Evolutionary conservation across 345 rosid species (phyloP).

Genomic region (Melaleuca quinquenervia): DNA sequence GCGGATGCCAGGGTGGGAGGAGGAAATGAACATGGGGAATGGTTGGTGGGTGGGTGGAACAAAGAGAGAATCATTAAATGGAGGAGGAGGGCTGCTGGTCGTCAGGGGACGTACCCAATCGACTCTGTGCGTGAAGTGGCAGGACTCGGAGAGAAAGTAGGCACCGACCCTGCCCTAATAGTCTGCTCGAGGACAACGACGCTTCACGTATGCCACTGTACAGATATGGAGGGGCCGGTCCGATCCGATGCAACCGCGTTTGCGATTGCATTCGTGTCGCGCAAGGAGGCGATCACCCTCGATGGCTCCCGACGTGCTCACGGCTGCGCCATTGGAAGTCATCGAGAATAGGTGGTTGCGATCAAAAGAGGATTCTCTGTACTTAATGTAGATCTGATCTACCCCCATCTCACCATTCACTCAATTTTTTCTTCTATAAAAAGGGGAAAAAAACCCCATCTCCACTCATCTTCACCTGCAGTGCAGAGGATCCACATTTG

Average conservation of each 20-base stretch:
- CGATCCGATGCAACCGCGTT: background rate
- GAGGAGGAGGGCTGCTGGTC: background rate
- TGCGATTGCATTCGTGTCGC: no score
- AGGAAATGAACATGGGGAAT: background rate
- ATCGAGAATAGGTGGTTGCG: background rate
- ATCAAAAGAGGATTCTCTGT: no score
- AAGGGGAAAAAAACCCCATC: no score
- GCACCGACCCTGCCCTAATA: background rate
- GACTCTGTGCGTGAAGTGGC: background rate
- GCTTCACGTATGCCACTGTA: background rate
- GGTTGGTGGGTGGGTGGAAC: background rate
- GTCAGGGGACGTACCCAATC: background rate
- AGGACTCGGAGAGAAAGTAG: background rate
- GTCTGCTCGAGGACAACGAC: background rate
- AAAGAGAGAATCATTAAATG: background rate
- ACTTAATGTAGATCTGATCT: no score
- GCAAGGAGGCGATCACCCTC: no score
- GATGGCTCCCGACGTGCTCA: background rate
- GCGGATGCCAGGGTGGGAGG: background rate
- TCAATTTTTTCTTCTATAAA: no score
- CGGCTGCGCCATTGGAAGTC: rapidly evolving
- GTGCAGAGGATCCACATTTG: no score
- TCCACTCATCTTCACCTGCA: no score
- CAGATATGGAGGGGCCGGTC: background rate
- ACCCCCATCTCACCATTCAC: no score